phyloP scores from a whole-genome alignment of 306 rosid species.

The Quillaja saponaria region DNA sequence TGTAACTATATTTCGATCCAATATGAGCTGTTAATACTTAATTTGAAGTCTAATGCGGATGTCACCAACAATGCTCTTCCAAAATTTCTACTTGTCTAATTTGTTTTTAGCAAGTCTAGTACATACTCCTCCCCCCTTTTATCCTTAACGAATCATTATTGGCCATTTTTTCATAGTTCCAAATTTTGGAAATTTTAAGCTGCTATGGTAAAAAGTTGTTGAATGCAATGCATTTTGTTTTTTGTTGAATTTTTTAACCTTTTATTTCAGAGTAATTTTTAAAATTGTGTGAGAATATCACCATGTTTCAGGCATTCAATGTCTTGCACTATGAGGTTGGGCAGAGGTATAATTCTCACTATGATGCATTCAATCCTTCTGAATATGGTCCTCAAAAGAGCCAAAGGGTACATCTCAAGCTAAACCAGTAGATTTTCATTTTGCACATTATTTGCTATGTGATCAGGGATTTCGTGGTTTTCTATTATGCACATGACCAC shows the following conservation, averaged over 20 bases:
- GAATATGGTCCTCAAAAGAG: constrained; percentile 73
- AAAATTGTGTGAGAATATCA: constrained; percentile 45
- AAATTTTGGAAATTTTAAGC: not conserved
- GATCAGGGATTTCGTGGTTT: constrained; percentile 13
- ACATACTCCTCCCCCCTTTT: too few relatives aligned
- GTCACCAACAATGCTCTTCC: too few relatives aligned
- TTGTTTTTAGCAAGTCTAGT: too few relatives aligned
- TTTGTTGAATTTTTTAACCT: constrained; percentile 42
- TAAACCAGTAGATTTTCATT: constrained; percentile 10
- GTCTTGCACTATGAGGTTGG: constrained; percentile 79
- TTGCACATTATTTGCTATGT: constrained; percentile 8
- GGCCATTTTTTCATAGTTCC: too few relatives aligned
- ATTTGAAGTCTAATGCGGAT: too few relatives aligned
- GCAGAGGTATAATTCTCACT: constrained; percentile 79
- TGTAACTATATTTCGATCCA: too few relatives aligned
- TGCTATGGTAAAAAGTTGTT: not conserved
- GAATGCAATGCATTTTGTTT: constrained; percentile 16
- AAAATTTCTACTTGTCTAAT: too few relatives aligned
- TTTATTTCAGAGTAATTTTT: constrained; percentile 44
- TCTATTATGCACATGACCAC: constrained; percentile 1
- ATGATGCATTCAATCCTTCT: constrained; percentile 57
- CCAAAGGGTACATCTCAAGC: constrained; percentile 64
- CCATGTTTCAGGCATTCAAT: constrained; percentile 83
- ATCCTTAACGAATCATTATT: too few relatives aligned
- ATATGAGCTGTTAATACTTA: too few relatives aligned